phyloP scores from a whole-genome alignment of 225 moss, liverwort and hornwort genomes.

The Physcomitrellopsis africana region DNA sequence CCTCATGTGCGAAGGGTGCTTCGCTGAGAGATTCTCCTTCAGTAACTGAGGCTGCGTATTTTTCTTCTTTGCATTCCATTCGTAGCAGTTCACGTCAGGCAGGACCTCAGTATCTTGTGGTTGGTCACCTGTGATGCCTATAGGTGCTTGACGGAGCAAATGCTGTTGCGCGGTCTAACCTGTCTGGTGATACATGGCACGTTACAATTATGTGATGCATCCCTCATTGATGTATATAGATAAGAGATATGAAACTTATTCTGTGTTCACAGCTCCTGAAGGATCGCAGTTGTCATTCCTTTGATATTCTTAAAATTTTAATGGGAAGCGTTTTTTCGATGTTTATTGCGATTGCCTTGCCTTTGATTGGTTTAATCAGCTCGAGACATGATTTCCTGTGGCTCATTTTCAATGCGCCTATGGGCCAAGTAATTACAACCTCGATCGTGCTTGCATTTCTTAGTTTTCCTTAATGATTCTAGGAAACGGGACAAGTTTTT shows the following conservation, averaged over 20 bases:
- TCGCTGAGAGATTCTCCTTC: constrained; percentile 31
- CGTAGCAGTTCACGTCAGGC: constrained; percentile 29
- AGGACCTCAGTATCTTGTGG: constrained; percentile 23
- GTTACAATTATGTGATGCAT: constrained; percentile 18
- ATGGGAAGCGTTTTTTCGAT: constrained; percentile 21
- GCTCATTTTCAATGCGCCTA: constrained; percentile 7
- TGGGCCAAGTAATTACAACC: not conserved
- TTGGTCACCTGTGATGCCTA: constrained; percentile 13
- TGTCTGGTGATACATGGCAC: constrained; percentile 24
- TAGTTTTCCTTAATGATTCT: constrained; percentile 7
- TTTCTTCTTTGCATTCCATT: constrained; percentile 43
- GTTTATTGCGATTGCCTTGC: constrained; percentile 8
- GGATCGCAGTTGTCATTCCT: constrained; percentile 24
- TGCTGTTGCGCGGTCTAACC: constrained; percentile 15
- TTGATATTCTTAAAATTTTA: constrained; percentile 12
- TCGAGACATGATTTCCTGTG: constrained; percentile 14
- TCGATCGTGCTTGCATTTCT: constrained; percentile 9
- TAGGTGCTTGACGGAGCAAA: constrained; percentile 20
- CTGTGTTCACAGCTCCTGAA: constrained; percentile 33
- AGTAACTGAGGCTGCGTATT: constrained; percentile 26
- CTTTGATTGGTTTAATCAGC: constrained; percentile 12
- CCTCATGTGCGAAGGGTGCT: constrained; percentile 20
- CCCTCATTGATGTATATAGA: constrained; percentile 20
- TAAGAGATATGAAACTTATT: constrained; percentile 23
- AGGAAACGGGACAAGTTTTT: constrained; percentile 33